A percentile compares a stretch with the other conserved stretches of the same genome.
phyloP scores from a whole-genome alignment of 1,284 basidiomycete genomes.

The Puccinia coronata region DNA sequence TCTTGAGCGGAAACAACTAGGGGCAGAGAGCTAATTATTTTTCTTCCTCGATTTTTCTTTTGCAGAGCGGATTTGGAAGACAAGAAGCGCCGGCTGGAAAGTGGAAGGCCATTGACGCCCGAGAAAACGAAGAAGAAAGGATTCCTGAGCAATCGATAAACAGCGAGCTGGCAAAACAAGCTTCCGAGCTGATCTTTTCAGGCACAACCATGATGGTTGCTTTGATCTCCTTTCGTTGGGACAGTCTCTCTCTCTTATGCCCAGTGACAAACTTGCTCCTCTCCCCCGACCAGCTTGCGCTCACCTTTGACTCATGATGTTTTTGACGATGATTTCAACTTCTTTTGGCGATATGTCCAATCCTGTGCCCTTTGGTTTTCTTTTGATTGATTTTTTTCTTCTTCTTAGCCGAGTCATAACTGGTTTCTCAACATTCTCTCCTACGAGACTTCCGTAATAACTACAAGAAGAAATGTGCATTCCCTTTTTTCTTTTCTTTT shows the following conservation, averaged over 20 bases:
- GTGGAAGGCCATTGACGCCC: constrained; percentile 49
- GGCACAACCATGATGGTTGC: neutral
- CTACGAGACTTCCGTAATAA: too few species aligned
- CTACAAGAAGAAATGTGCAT: too few species aligned
- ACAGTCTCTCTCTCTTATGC: neutral
- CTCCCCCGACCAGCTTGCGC: neutral
- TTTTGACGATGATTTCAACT: too few species aligned
- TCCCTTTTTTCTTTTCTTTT: too few species aligned
- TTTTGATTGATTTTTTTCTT: too few species aligned
- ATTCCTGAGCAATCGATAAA: constrained; percentile 48
- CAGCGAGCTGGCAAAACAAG: neutral
- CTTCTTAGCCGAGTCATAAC: too few species aligned
- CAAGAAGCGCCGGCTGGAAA: constrained; percentile 47
- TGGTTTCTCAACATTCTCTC: too few species aligned
- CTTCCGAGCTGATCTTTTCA: neutral
- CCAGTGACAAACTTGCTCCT: neutral
- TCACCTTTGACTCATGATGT: too few species aligned
- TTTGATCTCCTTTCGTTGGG: constrained; percentile 2
- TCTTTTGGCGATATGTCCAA: too few species aligned
- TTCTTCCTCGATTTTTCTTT: neutral
- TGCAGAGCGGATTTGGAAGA: constrained; percentile 49
- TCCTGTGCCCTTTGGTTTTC: too few species aligned
- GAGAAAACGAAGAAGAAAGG: constrained; percentile 50
- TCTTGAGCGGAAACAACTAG: neutral
- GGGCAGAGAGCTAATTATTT: neutral